Base-by-base conservation (phyloP, 257 asterid species). In the Solanum microdontum region DNA sequence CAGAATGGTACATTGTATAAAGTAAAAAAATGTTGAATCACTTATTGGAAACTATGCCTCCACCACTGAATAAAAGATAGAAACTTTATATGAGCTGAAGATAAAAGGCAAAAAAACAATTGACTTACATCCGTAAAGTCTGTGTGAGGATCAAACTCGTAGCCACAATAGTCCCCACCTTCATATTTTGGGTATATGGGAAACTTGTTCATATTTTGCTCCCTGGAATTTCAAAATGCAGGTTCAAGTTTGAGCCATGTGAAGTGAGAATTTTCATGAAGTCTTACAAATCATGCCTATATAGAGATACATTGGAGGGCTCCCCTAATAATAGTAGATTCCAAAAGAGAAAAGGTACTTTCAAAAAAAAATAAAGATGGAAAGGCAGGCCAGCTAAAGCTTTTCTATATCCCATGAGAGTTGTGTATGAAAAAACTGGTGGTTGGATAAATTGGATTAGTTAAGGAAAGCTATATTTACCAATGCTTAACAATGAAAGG, bases 121-220 rank as follows among this genome's bases (percentile, higher is more conserved):
- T 32, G n/a, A 87, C 89, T 30, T 88, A 94, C 96, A 96, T 93
- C 89, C 40, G 88, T 77, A 88, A 93, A 95, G 91, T 93, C 94
- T 82, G 94, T 84, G 48, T 89, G 94, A 83, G 90, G 94, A 93
- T 96, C 98, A 90, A 93, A 93, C 24, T 94, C 94, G 68, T 86
- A 26, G 80, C 87, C 88, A 86, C 85, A 45, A 83, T 70, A 83
- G 85, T 90, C 92, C 83, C 84, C 90, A 86, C 19, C 75, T 84
- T 89, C 93, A 88, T 48, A 37, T 36, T 84, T 87, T 86, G 91
- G 89, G 66, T 73, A 45, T 77, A 90, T 70, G 10, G 92, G 90
- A 89, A 93, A 90, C 39, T 76, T 75, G 55, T 92, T 91, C 94
- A 94, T 92, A 72, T 48, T 91, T 88, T 73, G 86, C 93, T 89